Conservation (phyloP, 441 rosid genomes). For the Erodium chrysanthum region DNA sequence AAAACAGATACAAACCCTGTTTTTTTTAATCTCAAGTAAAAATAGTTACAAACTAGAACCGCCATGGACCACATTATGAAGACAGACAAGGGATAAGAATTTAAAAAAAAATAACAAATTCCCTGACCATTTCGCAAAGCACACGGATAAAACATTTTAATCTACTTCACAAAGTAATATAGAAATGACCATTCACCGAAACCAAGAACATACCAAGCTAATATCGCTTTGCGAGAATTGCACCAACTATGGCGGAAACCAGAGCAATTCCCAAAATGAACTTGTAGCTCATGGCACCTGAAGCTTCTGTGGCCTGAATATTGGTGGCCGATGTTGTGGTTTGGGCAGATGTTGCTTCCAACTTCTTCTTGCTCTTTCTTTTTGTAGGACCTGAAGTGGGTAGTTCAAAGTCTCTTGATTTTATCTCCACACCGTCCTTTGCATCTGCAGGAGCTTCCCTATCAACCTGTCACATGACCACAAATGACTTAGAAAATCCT, state of each 20-base stretch:
- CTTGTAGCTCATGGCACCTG: conserved; percentile 38
- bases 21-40: too few species aligned
- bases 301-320: conserved; percentile 21
- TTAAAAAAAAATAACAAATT: conserved; percentile 16
- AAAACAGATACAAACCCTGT: too few species aligned
- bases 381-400: conserved; percentile 49
- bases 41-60: too few species aligned
- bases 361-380: conserved; percentile 74
- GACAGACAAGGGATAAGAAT: conserved; percentile 24
- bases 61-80: conserved; percentile 9
- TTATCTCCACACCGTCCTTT: conserved; percentile 52
- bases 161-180: conserved; percentile 13
- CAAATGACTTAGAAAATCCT: neutral
- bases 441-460: conserved; percentile 13
- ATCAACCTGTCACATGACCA: conserved; percentile 33
- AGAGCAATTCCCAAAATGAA: conserved; percentile 57
- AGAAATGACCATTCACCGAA: conserved; percentile 17
- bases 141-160: conserved; percentile 21
- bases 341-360: conserved; percentile 34
- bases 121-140: conserved; percentile 24
- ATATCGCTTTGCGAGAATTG: conserved; percentile 69
- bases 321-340: conserved; percentile 30
- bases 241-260: conserved; percentile 58
- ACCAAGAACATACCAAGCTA: conserved; percentile 29
- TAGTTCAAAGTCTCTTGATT: conserved; percentile 62